phyloP scores from a whole-genome alignment of 2,329 filamentous ascomycete species.

The Stagonosporopsis cucurbitacearum region DNA sequence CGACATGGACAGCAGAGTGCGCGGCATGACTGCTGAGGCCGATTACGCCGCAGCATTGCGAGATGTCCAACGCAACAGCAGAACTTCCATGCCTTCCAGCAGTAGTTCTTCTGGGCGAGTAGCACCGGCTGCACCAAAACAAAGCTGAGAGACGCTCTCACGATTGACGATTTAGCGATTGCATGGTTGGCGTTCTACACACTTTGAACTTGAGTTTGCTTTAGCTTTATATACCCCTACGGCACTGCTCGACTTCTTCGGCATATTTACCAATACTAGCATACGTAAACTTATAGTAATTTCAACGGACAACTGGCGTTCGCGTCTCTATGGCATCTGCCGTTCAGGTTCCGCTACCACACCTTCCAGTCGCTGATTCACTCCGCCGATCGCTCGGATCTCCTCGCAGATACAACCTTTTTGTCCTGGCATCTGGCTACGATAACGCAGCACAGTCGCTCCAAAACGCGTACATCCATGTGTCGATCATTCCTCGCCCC shows the following conservation, averaged over 20 bases:
- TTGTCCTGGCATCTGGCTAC: neutral
- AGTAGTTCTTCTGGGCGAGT: constrained; percentile 14
- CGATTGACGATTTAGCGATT: constrained; percentile 20
- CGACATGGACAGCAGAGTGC: constrained; percentile 19
- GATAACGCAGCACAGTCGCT: neutral
- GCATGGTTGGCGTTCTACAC: constrained; percentile 14
- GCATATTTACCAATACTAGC: neutral
- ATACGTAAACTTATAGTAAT: constrained; percentile 10
- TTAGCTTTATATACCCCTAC: constrained; percentile 18
- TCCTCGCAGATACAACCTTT: neutral
- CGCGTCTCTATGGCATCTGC: neutral
- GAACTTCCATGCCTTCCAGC: constrained; percentile 13
- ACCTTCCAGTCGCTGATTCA: neutral
- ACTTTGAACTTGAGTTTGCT: constrained; percentile 1
- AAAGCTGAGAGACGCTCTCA: constrained; percentile 12
- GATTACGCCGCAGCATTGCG: constrained; percentile 41
- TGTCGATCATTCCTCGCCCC: constrained; percentile 5
- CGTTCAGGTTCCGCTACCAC: neutral
- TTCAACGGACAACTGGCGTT: constrained; percentile 1
- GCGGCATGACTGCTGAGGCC: constrained; percentile 29
- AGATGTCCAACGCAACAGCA: constrained; percentile 27
- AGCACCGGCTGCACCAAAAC: constrained; percentile 4
- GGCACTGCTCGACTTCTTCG: neutral
- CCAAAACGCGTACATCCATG: constrained; percentile 9
- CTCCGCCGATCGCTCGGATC: neutral